These are phyloP conservation scores for Globisporangium heterothallicum DNA, from an alignment of 352 stramenopile genomes.

Conservation along the genomic window DNA sequence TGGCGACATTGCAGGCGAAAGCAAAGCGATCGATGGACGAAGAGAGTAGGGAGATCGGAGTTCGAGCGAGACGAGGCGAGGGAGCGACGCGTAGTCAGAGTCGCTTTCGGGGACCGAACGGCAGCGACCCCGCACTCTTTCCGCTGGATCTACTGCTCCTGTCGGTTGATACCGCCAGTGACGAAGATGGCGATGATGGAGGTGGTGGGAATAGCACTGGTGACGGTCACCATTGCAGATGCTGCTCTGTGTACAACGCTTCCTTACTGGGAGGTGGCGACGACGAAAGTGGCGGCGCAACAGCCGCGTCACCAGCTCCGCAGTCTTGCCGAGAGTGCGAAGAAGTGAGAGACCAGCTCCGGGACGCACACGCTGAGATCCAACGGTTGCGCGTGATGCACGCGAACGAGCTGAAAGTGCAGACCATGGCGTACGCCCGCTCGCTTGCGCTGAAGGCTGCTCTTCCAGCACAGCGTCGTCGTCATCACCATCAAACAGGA, in stretches of 20 bases:
- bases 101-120: background rate
- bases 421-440: slow-evolving; percentile 1
- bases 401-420: slow-evolving; percentile 6
- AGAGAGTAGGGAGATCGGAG: background rate
- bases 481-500: too few species aligned
- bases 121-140: background rate
- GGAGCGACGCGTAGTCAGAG: background rate
- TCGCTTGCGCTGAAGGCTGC: too few species aligned
- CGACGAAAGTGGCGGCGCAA: background rate
- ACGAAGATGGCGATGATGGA: background rate
- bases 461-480: too few species aligned
- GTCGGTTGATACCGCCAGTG: background rate
- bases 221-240: background rate
- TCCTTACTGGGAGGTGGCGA: too few species aligned
- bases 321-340: background rate
- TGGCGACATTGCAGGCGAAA: background rate
- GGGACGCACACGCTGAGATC: background rate
- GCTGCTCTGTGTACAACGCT: too few species aligned
- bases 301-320: too few species aligned
- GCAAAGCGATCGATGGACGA: background rate
- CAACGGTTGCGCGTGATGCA: slow-evolving; percentile 6
- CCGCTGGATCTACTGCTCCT: slow-evolving; percentile 4
- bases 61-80: background rate
- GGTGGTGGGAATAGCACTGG: too few species aligned
- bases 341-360: background rate